These are phyloP conservation scores for Pachyrhizus erosus DNA, from an alignment of 306 rosid genomes.

Conservation along the genomic window DNA sequence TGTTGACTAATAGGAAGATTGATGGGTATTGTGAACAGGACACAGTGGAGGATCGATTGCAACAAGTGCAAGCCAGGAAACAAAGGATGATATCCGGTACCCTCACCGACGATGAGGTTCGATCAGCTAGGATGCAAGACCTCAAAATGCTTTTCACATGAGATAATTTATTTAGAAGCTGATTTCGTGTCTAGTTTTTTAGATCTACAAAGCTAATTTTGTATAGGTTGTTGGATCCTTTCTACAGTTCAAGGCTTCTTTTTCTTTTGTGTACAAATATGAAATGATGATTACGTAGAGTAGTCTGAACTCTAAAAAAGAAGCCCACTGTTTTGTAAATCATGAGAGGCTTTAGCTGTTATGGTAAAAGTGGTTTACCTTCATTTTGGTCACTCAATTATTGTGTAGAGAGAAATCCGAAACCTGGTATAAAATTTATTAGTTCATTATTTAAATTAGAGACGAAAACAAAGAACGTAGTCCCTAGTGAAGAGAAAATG, in stretches of 20 bases:
- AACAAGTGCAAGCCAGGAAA: conserved; percentile 78
- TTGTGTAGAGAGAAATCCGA: background rate
- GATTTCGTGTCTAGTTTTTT: conserved; percentile 3
- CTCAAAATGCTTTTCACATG: conserved; percentile 81
- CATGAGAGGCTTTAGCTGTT: background rate
- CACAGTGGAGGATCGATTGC: conserved; percentile 78
- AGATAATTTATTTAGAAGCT: conserved; percentile 35
- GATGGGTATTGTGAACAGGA: conserved; percentile 45
- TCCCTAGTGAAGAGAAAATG: background rate
- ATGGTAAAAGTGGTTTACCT: background rate
- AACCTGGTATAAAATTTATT: background rate
- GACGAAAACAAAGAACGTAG: background rate
- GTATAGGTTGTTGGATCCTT: conserved; percentile 32
- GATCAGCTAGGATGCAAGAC: conserved; percentile 74
- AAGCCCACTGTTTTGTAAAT: conserved; percentile 27
- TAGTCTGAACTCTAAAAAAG: background rate
- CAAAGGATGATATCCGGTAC: conserved; percentile 84
- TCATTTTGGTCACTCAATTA: background rate
- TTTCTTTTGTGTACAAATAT: background rate
- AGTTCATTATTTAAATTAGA: background rate
- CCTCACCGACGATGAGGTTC: conserved; percentile 77
- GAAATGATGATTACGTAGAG: background rate
- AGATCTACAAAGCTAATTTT: conserved; percentile 20
- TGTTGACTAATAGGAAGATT: background rate
- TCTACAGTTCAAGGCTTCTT: conserved; percentile 1